Conservation (phyloP, 768 basidiomycete species). For the Hydnomerulius pinastri region DNA sequence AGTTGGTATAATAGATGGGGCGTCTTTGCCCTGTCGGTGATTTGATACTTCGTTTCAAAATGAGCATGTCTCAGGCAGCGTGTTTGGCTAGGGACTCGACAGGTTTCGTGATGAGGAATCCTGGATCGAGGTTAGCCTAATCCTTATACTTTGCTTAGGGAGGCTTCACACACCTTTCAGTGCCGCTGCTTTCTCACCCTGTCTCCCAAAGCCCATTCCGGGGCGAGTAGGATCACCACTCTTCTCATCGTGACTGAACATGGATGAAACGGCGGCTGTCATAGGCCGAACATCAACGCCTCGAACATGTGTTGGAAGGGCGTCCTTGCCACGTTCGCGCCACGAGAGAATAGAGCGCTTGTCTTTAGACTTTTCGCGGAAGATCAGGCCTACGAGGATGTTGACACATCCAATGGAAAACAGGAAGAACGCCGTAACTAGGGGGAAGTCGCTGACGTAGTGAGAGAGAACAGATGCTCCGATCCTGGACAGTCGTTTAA, state of each 20-base stretch:
- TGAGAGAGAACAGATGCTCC: slow-evolving; percentile 74
- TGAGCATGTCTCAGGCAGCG: slow-evolving; percentile 3
- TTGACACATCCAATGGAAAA: slow-evolving; percentile 84
- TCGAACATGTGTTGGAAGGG: slow-evolving; percentile 48
- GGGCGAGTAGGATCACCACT: slow-evolving; percentile 9
- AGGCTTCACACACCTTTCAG: slow-evolving; percentile 48
- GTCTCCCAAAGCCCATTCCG: slow-evolving; percentile 77
- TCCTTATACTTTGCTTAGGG: not conserved
- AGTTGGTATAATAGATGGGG: not conserved
- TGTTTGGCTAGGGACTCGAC: slow-evolving; percentile 58
- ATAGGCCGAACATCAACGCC: slow-evolving; percentile 27
- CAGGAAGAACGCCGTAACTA: slow-evolving; percentile 84
- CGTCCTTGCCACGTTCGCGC: slow-evolving; percentile 57
- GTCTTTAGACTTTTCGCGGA: slow-evolving; percentile 65
- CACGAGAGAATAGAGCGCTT: slow-evolving; percentile 69
- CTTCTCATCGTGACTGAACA: slow-evolving; percentile 14
- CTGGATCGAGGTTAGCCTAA: slow-evolving; percentile 28
- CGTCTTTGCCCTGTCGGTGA: no score
- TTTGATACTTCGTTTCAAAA: no score
- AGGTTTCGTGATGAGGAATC: slow-evolving; percentile 60
- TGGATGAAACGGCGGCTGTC: slow-evolving; percentile 14
- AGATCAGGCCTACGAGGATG: slow-evolving; percentile 79
- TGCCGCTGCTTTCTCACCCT: slow-evolving; percentile 77
- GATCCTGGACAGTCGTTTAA: slow-evolving; percentile 40
- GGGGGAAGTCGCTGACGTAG: slow-evolving; percentile 79